Percentiles rank a stretch among this genome's conserved stretches.
phyloP scores from a whole-genome alignment of 163 green algal genomes.

The Prototheca cutis region DNA sequence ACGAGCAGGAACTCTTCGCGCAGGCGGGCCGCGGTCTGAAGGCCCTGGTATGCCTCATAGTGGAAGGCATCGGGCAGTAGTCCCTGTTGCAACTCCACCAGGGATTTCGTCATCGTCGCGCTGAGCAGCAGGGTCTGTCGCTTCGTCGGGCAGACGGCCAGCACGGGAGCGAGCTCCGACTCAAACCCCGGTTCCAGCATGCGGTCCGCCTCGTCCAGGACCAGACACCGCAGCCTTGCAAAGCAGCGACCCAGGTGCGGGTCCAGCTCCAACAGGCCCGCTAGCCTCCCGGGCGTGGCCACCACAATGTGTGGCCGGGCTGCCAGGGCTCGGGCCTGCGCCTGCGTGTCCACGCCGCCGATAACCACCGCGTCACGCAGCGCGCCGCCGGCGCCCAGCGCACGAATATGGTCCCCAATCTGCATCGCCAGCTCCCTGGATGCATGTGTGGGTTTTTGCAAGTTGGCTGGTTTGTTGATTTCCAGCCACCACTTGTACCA shows the following conservation, averaged over 20 bases:
- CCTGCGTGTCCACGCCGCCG: conserved; percentile 71
- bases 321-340: conserved; percentile 58
- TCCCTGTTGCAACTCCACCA: conserved; percentile 56
- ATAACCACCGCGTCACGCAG: conserved; percentile 68
- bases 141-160: conserved; percentile 31
- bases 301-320: conserved; percentile 78
- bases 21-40: conserved; percentile 63
- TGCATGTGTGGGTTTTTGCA: too few relatives aligned
- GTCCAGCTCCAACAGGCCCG: conserved; percentile 48
- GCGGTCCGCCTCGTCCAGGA: conserved; percentile 88
- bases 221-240: conserved; percentile 50
- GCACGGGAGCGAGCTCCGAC: conserved; percentile 39
- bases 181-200: conserved; percentile 76
- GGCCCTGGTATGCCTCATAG: conserved; percentile 65
- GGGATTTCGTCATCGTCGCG: conserved; percentile 71
- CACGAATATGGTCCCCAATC: conserved; percentile 77
- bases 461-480: too few relatives aligned
- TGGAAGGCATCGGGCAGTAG: conserved; percentile 43
- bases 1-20: conserved; percentile 83
- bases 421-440: conserved; percentile 89
- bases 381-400: conserved; percentile 70
- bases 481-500: too few relatives aligned
- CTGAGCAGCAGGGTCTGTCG: conserved; percentile 89
- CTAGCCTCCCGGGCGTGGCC: conserved; percentile 73
- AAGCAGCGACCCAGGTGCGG: conserved; percentile 34